These are phyloP conservation scores for Teratosphaeria zuluensis DNA, from an alignment of 2,329 filamentous ascomycete genomes.

Conservation along the genomic window DNA sequence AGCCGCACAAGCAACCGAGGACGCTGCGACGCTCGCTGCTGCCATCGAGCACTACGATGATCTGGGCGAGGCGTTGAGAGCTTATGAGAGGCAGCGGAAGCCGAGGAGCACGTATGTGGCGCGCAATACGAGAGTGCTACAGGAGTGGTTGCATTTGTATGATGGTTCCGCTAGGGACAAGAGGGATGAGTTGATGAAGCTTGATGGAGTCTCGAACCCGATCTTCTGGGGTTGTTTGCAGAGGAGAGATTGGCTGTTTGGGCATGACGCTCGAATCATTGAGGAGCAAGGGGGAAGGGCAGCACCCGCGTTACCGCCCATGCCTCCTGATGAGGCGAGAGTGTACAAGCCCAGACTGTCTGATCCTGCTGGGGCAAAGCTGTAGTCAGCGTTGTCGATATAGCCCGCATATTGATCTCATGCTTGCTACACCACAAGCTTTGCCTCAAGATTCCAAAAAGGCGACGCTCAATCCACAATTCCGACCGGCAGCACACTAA, in stretches of 20 bases:
- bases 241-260: slow-evolving; percentile 23
- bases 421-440: too few species aligned
- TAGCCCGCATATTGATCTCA: too few species aligned
- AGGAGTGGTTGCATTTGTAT: slow-evolving; percentile 23
- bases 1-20: slow-evolving; percentile 59
- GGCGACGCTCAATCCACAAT: slow-evolving; percentile 21
- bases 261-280: slow-evolving; percentile 2
- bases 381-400: too few species aligned
- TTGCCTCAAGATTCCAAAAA: too few species aligned
- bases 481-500: slow-evolving; percentile 51
- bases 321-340: slow-evolving; percentile 6
- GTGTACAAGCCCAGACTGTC: slow-evolving; percentile 2
- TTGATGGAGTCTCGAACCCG: slow-evolving; percentile 17
- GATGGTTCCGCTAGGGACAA: slow-evolving; percentile 18
- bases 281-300: neutral
- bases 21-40: slow-evolving; percentile 46
- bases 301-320: slow-evolving; percentile 3
- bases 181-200: slow-evolving; percentile 19
- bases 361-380: too few species aligned
- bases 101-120: slow-evolving; percentile 19
- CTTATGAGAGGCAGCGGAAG: slow-evolving; percentile 12
- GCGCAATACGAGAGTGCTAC: slow-evolving; percentile 23
- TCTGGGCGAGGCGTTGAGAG: slow-evolving; percentile 6
- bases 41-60: slow-evolving; percentile 11
- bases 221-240: slow-evolving; percentile 21